A percentile compares a stretch with the other conserved stretches of the same genome.
Evolutionary conservation across 176 grass and related monocot genomes (phyloP).

Genomic region (Hsuehochloa calcarea): DNA sequence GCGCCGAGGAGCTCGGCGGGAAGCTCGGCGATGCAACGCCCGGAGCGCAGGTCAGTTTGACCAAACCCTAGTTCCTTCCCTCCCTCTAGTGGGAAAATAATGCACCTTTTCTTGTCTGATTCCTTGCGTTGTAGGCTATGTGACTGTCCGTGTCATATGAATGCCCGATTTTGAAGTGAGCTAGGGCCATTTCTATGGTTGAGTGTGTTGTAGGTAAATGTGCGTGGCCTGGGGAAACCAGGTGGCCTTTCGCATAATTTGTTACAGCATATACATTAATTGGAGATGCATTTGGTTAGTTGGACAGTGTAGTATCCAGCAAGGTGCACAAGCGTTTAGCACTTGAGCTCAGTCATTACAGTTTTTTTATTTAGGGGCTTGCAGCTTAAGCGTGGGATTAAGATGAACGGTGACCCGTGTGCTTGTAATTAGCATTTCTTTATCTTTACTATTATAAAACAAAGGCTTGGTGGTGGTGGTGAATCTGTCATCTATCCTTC

Average conservation of each 20-base stretch:
- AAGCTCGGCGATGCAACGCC: not conserved
- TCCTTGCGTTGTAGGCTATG: not conserved
- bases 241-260: not conserved
- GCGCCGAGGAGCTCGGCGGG: not conserved
- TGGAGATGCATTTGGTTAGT: not conserved
- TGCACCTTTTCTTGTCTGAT: not conserved
- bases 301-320: not conserved
- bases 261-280: not conserved
- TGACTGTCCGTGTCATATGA: not conserved
- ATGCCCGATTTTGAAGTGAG: not conserved
- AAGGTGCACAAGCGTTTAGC: not conserved
- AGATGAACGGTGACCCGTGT: not conserved
- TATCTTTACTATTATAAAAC: no score
- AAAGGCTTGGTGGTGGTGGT: no score
- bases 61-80: slow-evolving; percentile 16
- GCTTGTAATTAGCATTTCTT: not conserved
- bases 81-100: not conserved
- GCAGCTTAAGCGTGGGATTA: not conserved
- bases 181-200: not conserved
- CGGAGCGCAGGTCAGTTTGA: slow-evolving; percentile 3
- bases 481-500: no score
- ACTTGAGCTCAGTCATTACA: not conserved
- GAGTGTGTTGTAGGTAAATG: not conserved
- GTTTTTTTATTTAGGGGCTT: not conserved
- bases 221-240: not conserved